Evolutionary conservation across 768 basidiomycete species (phyloP).

Genomic region (Pholiota conissans): DNA sequence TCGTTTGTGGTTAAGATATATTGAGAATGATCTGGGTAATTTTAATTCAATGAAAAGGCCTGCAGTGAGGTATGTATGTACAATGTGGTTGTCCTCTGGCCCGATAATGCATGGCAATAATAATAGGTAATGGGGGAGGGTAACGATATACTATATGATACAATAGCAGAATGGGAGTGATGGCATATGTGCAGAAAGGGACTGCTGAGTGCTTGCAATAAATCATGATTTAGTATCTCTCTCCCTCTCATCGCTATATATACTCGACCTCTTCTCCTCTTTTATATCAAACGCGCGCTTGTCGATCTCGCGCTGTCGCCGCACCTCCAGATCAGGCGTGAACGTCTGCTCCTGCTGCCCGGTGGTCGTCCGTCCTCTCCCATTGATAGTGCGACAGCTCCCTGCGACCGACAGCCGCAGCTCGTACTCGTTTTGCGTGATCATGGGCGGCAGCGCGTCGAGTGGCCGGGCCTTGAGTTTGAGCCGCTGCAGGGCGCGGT

Average conservation of each 20-base stretch:
- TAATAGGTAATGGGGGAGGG: too few species aligned
- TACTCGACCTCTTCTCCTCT: not conserved
- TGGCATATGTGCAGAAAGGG: too few species aligned
- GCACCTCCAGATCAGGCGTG: not conserved
- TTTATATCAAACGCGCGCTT: not conserved
- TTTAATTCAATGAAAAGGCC: too few species aligned
- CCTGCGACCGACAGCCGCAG: not conserved
- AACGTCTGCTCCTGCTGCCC: not conserved
- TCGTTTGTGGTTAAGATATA: too few species aligned
- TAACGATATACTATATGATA: too few species aligned
- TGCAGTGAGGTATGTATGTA: too few species aligned
- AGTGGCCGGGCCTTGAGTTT: not conserved
- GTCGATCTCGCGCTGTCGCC: not conserved
- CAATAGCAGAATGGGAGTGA: too few species aligned
- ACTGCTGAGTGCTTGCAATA: too few species aligned
- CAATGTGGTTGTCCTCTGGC: too few species aligned
- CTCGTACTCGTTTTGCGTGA: slow-evolving; percentile 1
- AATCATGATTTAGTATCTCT: not conserved
- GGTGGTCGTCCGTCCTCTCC: not conserved
- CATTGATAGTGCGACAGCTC: not conserved
- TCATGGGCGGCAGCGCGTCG: not conserved
- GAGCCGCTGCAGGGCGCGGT: not conserved
- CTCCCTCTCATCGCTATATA: not conserved
- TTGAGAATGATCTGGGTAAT: not conserved
- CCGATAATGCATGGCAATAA: too few species aligned